Percentiles rank a stretch among this genome's conserved stretches.
phyloP scores from a whole-genome alignment of 805 yeast genomes.

The Candida verbasci region DNA sequence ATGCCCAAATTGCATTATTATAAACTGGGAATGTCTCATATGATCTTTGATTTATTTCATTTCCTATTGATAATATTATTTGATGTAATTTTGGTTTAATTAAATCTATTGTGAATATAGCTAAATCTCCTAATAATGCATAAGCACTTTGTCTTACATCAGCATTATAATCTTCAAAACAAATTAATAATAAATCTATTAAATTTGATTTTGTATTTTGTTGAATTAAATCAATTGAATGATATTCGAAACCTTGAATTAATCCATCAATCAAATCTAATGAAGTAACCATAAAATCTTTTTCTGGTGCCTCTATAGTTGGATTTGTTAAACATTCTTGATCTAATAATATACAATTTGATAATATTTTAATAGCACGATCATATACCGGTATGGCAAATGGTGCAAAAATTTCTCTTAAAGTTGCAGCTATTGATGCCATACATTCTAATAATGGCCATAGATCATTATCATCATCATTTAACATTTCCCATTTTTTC shows the following conservation, averaged over 20 bases:
- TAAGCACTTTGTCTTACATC: conserved; percentile 94
- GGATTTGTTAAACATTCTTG: conserved; percentile 64
- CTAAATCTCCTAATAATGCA: conserved; percentile 88
- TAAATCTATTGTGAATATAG: conserved; percentile 51
- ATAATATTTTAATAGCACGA: conserved; percentile 68
- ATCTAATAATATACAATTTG: conserved; percentile 63
- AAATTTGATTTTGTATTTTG: conserved; percentile 34
- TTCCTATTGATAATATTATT: conserved; percentile 61
- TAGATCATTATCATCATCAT: conserved; percentile 76
- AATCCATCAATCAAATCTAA: conserved; percentile 89
- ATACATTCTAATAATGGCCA: conserved; percentile 94
- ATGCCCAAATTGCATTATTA: conserved; percentile 90
- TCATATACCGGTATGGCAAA: conserved; percentile 83
- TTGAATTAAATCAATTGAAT: conserved; percentile 52
- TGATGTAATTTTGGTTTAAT: conserved; percentile 46
- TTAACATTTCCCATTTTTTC: conserved; percentile 69
- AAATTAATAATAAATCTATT: conserved; percentile 58
- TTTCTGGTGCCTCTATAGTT: conserved; percentile 70
- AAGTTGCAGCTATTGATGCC: conserved; percentile 83
- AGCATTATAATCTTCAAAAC: conserved; percentile 68
- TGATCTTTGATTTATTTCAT: conserved; percentile 56
- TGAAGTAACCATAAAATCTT: conserved; percentile 85
- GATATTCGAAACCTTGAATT: conserved; percentile 78
- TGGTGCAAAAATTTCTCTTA: conserved; percentile 82
- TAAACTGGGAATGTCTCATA: conserved; percentile 57